phyloP scores from a whole-genome alignment of 108 stramenopile species.

The Nitzschia sp. region DNA sequence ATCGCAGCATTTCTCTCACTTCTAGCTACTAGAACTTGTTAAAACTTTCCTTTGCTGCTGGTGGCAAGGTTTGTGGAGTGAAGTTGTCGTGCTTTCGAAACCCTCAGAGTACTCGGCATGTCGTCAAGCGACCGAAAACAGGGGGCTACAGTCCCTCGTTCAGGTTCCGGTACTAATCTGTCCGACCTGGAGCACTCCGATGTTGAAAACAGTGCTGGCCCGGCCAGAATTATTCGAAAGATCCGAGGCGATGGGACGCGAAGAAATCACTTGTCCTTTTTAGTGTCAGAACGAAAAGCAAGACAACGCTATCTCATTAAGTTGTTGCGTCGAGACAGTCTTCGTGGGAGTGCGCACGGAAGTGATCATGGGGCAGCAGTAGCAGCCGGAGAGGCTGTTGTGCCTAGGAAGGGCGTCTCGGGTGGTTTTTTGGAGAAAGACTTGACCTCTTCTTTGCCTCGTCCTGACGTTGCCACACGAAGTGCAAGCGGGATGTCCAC shows the following conservation, averaged over 20 bases:
- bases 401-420: neutral
- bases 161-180: too few species aligned
- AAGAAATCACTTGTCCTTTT: slow-evolving; percentile 4
- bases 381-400: neutral
- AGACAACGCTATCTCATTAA: slow-evolving; percentile 6
- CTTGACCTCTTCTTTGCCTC: neutral
- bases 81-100: too few species aligned
- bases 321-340: slow-evolving; percentile 5
- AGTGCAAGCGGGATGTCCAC: neutral
- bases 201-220: neutral
- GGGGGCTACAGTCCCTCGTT: too few species aligned
- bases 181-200: too few species aligned
- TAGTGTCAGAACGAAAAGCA: slow-evolving; percentile 9
- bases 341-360: neutral
- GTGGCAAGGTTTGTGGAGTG: too few species aligned
- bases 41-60: too few species aligned
- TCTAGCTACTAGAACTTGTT: too few species aligned
- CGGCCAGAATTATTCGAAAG: neutral
- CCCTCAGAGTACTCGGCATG: too few species aligned
- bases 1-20: too few species aligned
- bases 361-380: neutral
- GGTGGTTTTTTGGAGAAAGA: neutral
- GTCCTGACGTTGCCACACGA: neutral
- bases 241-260: neutral
- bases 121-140: too few species aligned